phyloP scores from a whole-genome alignment of 495 filamentous ascomycete species.

The Podospora pseudoanserina region DNA sequence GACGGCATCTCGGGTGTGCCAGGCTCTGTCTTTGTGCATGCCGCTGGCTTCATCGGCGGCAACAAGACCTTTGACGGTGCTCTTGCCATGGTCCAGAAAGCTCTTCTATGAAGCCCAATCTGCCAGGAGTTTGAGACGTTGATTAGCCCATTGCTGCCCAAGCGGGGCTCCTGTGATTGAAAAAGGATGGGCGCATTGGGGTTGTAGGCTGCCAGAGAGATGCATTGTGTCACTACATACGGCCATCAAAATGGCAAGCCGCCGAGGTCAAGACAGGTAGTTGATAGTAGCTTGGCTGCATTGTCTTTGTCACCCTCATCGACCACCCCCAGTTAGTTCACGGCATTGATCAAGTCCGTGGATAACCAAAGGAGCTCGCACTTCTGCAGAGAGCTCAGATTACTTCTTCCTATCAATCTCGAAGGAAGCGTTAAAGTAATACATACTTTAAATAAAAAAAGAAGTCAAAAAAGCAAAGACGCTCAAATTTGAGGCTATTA shows the following conservation, averaged over 20 bases:
- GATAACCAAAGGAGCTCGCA: neutral
- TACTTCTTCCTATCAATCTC: conserved; percentile 14
- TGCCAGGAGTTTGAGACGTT: neutral
- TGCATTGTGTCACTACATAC: neutral
- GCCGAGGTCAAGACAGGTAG: neutral
- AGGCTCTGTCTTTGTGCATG: conserved; percentile 89
- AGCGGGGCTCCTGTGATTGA: conserved; percentile 10
- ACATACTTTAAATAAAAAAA: conserved; percentile 1
- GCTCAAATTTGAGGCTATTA: conserved; percentile 11
- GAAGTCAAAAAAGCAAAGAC: conserved; percentile 8
- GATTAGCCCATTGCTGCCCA: conserved; percentile 16
- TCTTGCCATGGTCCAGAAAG: conserved; percentile 76
- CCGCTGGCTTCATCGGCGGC: conserved; percentile 92
- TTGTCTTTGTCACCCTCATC: neutral
- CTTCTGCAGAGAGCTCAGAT: neutral
- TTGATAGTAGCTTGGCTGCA: neutral
- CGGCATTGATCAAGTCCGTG: neutral
- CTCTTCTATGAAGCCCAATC: conserved; percentile 33
- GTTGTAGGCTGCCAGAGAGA: neutral
- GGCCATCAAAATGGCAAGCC: neutral
- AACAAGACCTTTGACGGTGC: conserved; percentile 90
- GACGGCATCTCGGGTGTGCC: conserved; percentile 66
- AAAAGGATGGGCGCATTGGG: neutral
- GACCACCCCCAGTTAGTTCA: neutral
- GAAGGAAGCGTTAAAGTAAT: conserved; percentile 15